Evolutionary conservation across 371 early-diverging fungal genomes (phyloP).

Genomic region (Nematocida displodere): DNA sequence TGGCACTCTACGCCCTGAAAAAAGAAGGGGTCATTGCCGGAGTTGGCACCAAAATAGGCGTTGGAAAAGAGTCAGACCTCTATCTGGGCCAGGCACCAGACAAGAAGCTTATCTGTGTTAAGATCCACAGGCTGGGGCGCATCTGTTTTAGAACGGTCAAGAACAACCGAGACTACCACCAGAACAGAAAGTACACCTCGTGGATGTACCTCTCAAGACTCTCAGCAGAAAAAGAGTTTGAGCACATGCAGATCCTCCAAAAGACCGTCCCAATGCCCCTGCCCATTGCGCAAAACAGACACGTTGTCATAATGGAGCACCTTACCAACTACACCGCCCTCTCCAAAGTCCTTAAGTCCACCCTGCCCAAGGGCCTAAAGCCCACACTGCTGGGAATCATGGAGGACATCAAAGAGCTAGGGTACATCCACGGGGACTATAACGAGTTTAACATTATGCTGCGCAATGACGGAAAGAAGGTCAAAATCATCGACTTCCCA

Average conservation of each 20-base stretch:
- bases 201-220: slow-evolving; percentile 66
- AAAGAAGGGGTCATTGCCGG: slow-evolving; percentile 74
- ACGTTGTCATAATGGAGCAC: slow-evolving; percentile 90
- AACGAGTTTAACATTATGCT: slow-evolving; percentile 98
- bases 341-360: slow-evolving; percentile 69
- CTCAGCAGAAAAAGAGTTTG: slow-evolving; percentile 56
- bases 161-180: slow-evolving; percentile 84
- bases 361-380: slow-evolving; percentile 80
- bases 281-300: slow-evolving; percentile 83
- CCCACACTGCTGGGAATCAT: slow-evolving; percentile 83
- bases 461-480: slow-evolving; percentile 70
- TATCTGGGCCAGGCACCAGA: slow-evolving; percentile 55
- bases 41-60: slow-evolving; percentile 95
- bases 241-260: slow-evolving; percentile 67
- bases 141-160: slow-evolving; percentile 93
- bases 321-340: slow-evolving; percentile 67
- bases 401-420: slow-evolving; percentile 81
- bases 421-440: slow-evolving; percentile 97
- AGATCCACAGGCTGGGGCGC: slow-evolving; percentile 75
- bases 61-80: slow-evolving; percentile 87
- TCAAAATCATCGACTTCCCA: slow-evolving; percentile 91
- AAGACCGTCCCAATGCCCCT: slow-evolving; percentile 85
- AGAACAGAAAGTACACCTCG: slow-evolving; percentile 63
- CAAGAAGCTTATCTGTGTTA: slow-evolving; percentile 51
- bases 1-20: slow-evolving; percentile 84